phyloP scores from a whole-genome alignment of 352 stramenopile species.

The Phytopythium delawarense region DNA sequence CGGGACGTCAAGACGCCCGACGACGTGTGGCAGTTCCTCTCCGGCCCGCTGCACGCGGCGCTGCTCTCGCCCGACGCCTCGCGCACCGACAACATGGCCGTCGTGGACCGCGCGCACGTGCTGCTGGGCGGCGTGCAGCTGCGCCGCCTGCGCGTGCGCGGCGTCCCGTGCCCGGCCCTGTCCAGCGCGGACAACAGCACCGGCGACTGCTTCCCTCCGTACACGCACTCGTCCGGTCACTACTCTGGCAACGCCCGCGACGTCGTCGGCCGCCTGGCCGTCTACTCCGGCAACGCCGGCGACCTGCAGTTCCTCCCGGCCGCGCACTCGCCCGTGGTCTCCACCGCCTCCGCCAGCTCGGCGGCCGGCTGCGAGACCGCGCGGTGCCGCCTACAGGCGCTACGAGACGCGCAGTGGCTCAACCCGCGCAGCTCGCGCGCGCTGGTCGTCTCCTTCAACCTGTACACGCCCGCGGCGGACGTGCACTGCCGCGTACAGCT shows the following conservation, averaged over 20 bases:
- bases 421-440: constrained; percentile 31
- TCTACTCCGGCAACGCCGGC: constrained; percentile 25
- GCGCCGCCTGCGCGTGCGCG: constrained; percentile 39
- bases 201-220: constrained; percentile 36
- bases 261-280: constrained; percentile 33
- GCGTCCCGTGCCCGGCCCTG: constrained; percentile 15
- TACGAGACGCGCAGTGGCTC: constrained; percentile 46
- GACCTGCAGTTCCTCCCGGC: constrained; percentile 18
- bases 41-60: constrained; percentile 27
- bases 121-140: constrained; percentile 63
- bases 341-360: constrained; percentile 17
- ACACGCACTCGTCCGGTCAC: constrained; percentile 14
- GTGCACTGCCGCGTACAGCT: constrained; percentile 45
- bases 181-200: constrained; percentile 3
- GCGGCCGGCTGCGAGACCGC: constrained; percentile 19
- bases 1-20: constrained; percentile 29
- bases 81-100: constrained; percentile 64
- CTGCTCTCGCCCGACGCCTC: constrained; percentile 43
- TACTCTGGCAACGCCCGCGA: constrained; percentile 3
- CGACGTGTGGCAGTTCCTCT: constrained; percentile 56
- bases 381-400: constrained; percentile 29
- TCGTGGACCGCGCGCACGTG: constrained; percentile 37
- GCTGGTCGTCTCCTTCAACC: constrained; percentile 58
- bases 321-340: background rate
- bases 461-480: constrained; percentile 54